A percentile compares a stretch with the other conserved stretches of the same genome.
Evolutionary conservation across 192 early-diverging fungal genomes (phyloP).

Genomic region (Backusella circina): DNA sequence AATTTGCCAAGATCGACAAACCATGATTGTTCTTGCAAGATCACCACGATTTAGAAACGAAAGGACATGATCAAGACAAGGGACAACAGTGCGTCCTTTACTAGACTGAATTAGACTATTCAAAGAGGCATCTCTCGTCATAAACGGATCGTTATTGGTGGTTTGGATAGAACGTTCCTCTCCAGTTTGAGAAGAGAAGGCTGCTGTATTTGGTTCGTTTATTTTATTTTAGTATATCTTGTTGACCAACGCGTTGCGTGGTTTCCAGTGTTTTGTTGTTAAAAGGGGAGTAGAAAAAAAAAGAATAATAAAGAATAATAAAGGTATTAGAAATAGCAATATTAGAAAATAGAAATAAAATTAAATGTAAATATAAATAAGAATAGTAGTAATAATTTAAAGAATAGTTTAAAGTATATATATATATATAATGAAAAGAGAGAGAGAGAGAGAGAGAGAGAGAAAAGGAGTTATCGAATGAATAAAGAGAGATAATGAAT

Average conservation of each 20-base stretch:
- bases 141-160: constrained; percentile 1
- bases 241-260: constrained; percentile 3
- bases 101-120: not conserved
- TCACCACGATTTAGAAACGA: constrained; percentile 4
- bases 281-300: not conserved
- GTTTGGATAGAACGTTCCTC: constrained; percentile 2
- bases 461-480: too few species aligned
- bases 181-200: constrained; percentile 1
- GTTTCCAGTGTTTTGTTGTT: not conserved
- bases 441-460: not conserved
- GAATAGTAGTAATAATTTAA: not conserved
- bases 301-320: not conserved
- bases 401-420: too few species aligned
- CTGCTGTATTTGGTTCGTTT: not conserved
- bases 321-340: not conserved
- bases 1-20: constrained; percentile 20
- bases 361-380: not conserved
- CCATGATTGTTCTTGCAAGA: not conserved
- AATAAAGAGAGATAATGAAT: not conserved
- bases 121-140: constrained; percentile 21
- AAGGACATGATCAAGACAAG: constrained; percentile 12
- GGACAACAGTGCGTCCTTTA: not conserved
- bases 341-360: not conserved
- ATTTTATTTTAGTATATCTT: constrained; percentile 1
- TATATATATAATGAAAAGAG: not conserved